Base-by-base conservation (phyloP, 768 basidiomycete genomes). In the Hypholoma fasciculare region DNA sequence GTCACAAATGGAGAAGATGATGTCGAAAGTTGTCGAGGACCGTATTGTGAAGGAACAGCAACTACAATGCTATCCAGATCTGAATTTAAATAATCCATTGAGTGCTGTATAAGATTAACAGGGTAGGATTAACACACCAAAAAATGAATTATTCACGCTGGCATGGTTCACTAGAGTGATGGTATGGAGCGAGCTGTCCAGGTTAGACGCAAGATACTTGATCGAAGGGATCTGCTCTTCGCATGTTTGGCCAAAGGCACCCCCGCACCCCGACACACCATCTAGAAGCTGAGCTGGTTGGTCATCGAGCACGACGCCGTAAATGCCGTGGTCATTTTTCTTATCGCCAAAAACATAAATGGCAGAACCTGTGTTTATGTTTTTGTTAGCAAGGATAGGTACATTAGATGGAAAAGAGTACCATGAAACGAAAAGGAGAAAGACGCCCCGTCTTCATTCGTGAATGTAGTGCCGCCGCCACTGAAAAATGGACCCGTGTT, bases 331-430 rank as follows among this genome's bases (percentile, higher is more conserved):
- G 62, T 82, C 77, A 54, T 79, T 79, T 63, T 77, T 79, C 63
- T 79, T 80, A 67, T 81, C 80, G 2, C 81, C 80, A 39, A 78
- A 73, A 13, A 81, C 70, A 54, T 77, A 79, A 26, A 81, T 65
- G 0, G 78, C 75, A 19, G 78, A 78, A 40, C 76, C 79, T 79
- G 58, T 3, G 52, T 20, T 34, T 9, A 17, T 14, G 42, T 39
- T 30, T 49, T 39, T 27, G 42, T 16, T 26, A 49, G 13, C 23
- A 27, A 47, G 27, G 37, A 14, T 12, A 39, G 11, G 4, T 44
- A n/a, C 36, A 13, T 1, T n/a, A 16, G 13, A 11, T 13, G 5
- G 27, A 23, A 16, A n/a, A 27, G 17, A 67, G 14, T 54, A 80
- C 78, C 78, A 48, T 75, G 67, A 61, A 81, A 81, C 30, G 70